Base-by-base conservation (phyloP, 75 land plant genomes). In the Larix kaempferi region DNA sequence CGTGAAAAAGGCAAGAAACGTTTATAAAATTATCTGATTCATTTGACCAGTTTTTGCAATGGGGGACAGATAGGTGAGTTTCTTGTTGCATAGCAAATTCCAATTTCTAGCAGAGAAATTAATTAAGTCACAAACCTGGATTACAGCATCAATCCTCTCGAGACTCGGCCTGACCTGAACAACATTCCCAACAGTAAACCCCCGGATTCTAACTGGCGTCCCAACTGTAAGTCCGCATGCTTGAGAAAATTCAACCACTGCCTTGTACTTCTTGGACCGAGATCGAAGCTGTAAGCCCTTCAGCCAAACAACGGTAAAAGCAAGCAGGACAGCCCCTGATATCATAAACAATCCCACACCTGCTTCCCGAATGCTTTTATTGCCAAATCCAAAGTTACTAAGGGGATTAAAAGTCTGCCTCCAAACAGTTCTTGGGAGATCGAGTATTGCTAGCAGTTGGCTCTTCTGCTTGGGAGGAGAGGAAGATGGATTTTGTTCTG, bases 151-250 rank as follows among this genome's bases (percentile, higher is more conserved):
- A 59, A 97, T 89, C 27, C 88, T 80, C 82, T 85, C 94, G 83
- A 97, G 57, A 52, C 91, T 87, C 23, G 99, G 93, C 75, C 87
- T 83, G 26, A 97, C 95, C 26, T 85, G 81, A 3, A 92, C 82
- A 14, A 97, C 98, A 81, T 63, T 89, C 35, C 99, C 99, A 56
- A 94, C 92, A 65, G 89, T 92, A 75, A 94, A 98, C 21, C 99
- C 99, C 27, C 99, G 82, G 62, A 97, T 92, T 64, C 98, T 83
- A 6, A 97, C 99, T 1, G 95, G 98, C 23, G 99, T 97, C 66
- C 99, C 99, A 25, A 87, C 83, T 39, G 86, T 85, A 21, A 97
- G 91, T n/a, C 99, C 99, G 78, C 90, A 83, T n/a, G 99, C 99
- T 52, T 91, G 89, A 35, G 91, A 62, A 76, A 97, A 97, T 87